Conservation (phyloP, 2,329 filamentous ascomycete species). For the Alternaria ethzedia region DNA sequence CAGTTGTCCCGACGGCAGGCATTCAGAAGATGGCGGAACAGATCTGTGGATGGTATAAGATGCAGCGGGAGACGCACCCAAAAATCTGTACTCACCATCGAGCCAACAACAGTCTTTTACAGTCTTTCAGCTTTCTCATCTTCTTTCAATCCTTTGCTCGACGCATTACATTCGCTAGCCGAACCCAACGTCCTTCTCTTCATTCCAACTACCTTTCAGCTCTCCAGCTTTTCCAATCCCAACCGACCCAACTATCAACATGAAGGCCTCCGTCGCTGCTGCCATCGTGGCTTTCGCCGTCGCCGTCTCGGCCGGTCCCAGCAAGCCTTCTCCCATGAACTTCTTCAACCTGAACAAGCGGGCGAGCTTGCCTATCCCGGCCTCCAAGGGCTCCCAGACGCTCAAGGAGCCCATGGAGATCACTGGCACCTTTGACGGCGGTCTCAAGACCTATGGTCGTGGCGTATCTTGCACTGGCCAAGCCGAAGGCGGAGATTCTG, state of each 20-base stretch:
- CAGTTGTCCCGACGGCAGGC: not conserved
- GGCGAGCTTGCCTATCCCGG: conserved; percentile 37
- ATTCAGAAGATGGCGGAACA: not conserved
- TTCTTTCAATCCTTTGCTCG: conserved; percentile 25
- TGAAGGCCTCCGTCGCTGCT: conserved; percentile 40
- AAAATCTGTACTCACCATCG: conserved; percentile 20
- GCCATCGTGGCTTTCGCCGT: conserved; percentile 36
- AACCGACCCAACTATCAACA: conserved; percentile 25
- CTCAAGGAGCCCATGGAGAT: conserved; percentile 29
- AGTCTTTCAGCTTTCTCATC: conserved; percentile 7
- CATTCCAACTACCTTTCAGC: conserved; percentile 4
- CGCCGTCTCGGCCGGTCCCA: conserved; percentile 35
- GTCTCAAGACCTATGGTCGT: conserved; percentile 43
- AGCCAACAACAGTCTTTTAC: conserved; percentile 24
- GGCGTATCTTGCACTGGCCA: conserved; percentile 51
- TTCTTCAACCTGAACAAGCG: conserved; percentile 39
- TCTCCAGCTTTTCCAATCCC: conserved; percentile 13
- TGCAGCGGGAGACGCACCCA: conserved; percentile 1
- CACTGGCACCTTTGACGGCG: conserved; percentile 40
- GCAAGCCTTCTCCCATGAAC: conserved; percentile 14
- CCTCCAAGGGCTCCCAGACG: conserved; percentile 38
- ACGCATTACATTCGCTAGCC: conserved; percentile 29
- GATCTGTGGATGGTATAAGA: conserved; percentile 20
- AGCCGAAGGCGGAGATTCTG: conserved; percentile 52
- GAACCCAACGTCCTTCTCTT: conserved; percentile 20